Conservation (phyloP, 148 eudicot genomes). For the Tetragonia tetragonoides region DNA sequence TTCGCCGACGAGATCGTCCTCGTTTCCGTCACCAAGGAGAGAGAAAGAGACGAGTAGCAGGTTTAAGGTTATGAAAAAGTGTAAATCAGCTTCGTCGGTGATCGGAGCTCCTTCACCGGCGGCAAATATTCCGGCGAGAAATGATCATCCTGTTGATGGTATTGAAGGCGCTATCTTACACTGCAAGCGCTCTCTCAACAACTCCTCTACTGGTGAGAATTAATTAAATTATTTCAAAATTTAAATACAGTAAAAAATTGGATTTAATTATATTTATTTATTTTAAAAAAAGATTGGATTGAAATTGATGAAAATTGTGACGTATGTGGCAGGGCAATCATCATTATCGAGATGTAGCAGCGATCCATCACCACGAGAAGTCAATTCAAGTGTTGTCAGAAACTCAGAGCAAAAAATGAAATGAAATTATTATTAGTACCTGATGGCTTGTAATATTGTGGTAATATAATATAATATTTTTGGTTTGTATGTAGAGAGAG, state of each 20-base stretch:
- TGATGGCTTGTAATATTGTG: not conserved
- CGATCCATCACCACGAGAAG: conserved; percentile 48
- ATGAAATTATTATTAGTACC: not conserved
- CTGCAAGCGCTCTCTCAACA: conserved; percentile 43
- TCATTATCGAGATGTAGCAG: conserved; percentile 40
- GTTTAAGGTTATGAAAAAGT: conserved; percentile 32
- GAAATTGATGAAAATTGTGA: not conserved
- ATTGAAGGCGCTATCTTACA: conserved; percentile 65
- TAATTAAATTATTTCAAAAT: not conserved
- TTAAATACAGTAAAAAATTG: too few relatives aligned
- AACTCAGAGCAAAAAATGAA: not conserved
- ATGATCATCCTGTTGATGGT: conserved; percentile 48
- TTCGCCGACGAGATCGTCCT: conserved; percentile 24
- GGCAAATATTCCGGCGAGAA: conserved; percentile 15
- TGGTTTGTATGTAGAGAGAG: not conserved
- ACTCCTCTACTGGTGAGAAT: conserved; percentile 5
- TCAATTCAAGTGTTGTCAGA: conserved; percentile 30
- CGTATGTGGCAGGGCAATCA: conserved; percentile 23
- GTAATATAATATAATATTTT: conserved; percentile 4
- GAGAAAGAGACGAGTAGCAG: conserved; percentile 17
- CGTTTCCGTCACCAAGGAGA: conserved; percentile 18
- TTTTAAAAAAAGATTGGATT: too few relatives aligned
- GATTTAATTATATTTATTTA: too few relatives aligned
- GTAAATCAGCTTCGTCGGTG: conserved; percentile 42
- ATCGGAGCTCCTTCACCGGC: conserved; percentile 24